Conservation (phyloP, 2,329 filamentous ascomycete species). For the Cylindrodendrum hubeiense region DNA sequence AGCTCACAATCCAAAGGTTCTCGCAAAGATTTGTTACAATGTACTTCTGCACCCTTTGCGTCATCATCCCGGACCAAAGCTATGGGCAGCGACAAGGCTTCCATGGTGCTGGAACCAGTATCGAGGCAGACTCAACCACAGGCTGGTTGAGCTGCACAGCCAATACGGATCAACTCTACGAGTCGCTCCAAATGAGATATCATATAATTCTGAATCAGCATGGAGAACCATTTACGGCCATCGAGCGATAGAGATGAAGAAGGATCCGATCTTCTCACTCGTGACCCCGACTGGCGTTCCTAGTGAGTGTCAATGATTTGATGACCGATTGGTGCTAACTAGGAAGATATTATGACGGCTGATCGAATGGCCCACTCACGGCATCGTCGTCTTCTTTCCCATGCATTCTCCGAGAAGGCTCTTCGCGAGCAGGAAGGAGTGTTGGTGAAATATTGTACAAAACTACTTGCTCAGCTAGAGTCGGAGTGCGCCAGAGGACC, state of each 20-base stretch:
- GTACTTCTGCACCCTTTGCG: slow-evolving; percentile 28
- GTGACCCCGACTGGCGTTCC: slow-evolving; percentile 33
- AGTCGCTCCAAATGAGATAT: slow-evolving; percentile 33
- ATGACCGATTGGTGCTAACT: background rate
- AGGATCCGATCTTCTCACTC: slow-evolving; percentile 36
- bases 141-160: slow-evolving; percentile 27
- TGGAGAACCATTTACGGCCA: slow-evolving; percentile 37
- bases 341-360: slow-evolving; percentile 35
- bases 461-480: slow-evolving; percentile 28
- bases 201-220: slow-evolving; percentile 30
- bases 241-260: slow-evolving; percentile 31
- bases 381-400: slow-evolving; percentile 31
- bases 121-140: slow-evolving; percentile 30
- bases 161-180: slow-evolving; percentile 32
- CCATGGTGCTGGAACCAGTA: slow-evolving; percentile 39
- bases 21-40: slow-evolving; percentile 23
- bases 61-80: slow-evolving; percentile 26
- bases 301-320: slow-evolving; percentile 14
- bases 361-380: slow-evolving; percentile 29
- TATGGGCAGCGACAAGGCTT: slow-evolving; percentile 32
- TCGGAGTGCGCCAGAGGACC: slow-evolving; percentile 5
- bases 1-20: background rate
- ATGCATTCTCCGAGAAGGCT: slow-evolving; percentile 38
- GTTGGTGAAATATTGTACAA: slow-evolving; percentile 32
- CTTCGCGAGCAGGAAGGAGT: slow-evolving; percentile 35